phyloP scores from a whole-genome alignment of 371 early-diverging fungal species.

The Mucor velutinosus region DNA sequence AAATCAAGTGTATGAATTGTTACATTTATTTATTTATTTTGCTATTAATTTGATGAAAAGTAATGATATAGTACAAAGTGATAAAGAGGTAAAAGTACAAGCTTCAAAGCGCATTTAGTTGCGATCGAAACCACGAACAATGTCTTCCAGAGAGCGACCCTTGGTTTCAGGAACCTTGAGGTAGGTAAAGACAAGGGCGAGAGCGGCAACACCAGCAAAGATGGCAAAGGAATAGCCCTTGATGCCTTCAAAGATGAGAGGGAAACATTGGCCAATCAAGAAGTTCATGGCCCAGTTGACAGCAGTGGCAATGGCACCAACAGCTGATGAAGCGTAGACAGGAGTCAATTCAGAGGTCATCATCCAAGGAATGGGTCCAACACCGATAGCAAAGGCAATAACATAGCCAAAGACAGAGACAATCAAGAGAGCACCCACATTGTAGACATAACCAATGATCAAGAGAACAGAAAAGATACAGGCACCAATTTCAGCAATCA shows the following conservation, averaged over 20 bases:
- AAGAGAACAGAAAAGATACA: constrained; percentile 56
- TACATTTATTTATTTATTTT: not conserved
- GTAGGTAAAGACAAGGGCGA: constrained; percentile 29
- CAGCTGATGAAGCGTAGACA: constrained; percentile 60
- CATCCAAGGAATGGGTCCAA: constrained; percentile 85
- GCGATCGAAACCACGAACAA: constrained; percentile 18
- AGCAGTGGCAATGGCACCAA: constrained; percentile 53
- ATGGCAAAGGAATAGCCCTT: constrained; percentile 22
- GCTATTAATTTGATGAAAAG: not conserved
- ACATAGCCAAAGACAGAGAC: constrained; percentile 75
- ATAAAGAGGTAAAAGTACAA: not conserved
- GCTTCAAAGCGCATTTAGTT: not conserved
- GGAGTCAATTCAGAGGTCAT: constrained; percentile 73
- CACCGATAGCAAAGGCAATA: constrained; percentile 78
- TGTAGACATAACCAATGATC: constrained; percentile 53
- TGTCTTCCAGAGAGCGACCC: constrained; percentile 65
- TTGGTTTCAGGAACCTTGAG: constrained; percentile 80
- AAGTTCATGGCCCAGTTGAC: constrained; percentile 61
- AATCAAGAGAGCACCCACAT: constrained; percentile 55
- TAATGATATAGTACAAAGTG: not conserved
- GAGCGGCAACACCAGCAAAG: constrained; percentile 28
- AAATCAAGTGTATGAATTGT: no score
- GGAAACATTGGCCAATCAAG: constrained; percentile 26
- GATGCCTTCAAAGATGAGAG: constrained; percentile 16
- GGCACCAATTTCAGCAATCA: constrained; percentile 62